Evolutionary conservation across 2,329 filamentous ascomycete genomes (phyloP), one percentile per base, ranked within the genome.

Genomic region (Ophiostoma sp.): DNA sequence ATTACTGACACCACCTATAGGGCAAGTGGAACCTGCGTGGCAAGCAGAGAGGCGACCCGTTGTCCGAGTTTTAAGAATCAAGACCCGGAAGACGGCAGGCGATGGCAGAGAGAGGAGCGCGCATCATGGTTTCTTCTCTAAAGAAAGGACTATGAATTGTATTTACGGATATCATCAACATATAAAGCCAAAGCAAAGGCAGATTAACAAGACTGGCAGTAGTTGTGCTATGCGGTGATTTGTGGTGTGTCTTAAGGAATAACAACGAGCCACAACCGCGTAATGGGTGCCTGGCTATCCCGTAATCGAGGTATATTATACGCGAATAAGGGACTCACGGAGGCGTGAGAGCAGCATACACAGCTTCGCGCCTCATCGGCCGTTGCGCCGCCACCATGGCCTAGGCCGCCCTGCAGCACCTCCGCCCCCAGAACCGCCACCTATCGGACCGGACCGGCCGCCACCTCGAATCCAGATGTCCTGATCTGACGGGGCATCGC

Each of bases 11-110:
- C 10, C 27, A 39, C 31, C 23, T 6, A 33, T 76, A 98, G 94
- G 95, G 94, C 77, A 93, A 94, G 78, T 96, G 83, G 79, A 86
- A 96, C 67, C 79, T 97, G 75, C 87, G 93, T 75, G 94, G 89
- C 71, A 98, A 98, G 89, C 86, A 92, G 79, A 90, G 87, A 80
- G 94, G 93, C 69, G 94, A 98, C 78, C 84, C 89, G n/a, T 85
- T 96, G 76, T 83, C 84, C 70, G 94, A 98, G 81, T 94, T 86
- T 79, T 98, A 83, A 77, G 17, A 11, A 68, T 52, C 52, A 6
- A 23, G 7, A 48, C 35, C 17, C 33, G 15, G 39, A n/a, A 15
- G 23, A 57, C 3, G 23, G 15, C 52, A 13, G 44, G 27, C n/a
- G n/a, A 27, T 48, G n/a, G 52, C 10, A 8, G 7, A 17, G 65